Base-by-base conservation (phyloP, 176 grass and related monocot species). In the Coix lacrymajobi region DNA sequence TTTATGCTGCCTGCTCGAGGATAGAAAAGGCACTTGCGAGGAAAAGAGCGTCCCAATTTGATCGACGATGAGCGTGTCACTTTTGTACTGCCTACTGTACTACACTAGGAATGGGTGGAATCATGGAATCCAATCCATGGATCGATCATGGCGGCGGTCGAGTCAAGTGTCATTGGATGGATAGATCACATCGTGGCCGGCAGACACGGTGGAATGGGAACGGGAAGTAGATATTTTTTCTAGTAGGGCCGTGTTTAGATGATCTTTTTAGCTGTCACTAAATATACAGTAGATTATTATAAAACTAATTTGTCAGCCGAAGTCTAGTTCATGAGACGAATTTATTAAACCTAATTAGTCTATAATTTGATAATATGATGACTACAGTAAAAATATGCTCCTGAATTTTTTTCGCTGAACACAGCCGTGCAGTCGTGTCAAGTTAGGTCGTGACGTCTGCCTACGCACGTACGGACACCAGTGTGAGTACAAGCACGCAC, bases 381-480 rank as follows among this genome's bases (percentile, higher is more conserved):
- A n/a, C n/a, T n/a, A n/a, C n/a, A n/a, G n/a, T n/a, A n/a, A n/a
- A n/a, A n/a, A n/a, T n/a, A n/a, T n/a, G n/a, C n/a, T n/a, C n/a
- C n/a, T n/a, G n/a, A n/a, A n/a, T n/a, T n/a, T n/a, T n/a, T n/a
- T n/a, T n/a, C n/a, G n/a, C n/a, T n/a, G n/a, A n/a, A n/a, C n/a
- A n/a, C n/a, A n/a, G n/a, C n/a, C n/a, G n/a, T n/a, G n/a, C n/a
- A n/a, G n/a, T n/a, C n/a, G n/a, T n/a, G n/a, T n/a, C n/a, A n/a
- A n/a, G 60, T 65, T 83, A 83, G 71, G 71, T 37, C 57, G 41
- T 39, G 81, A 76, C 36, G 81, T 75, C 13, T 1, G 41, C 71
- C 20, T 5, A 36, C 70, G n/a, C 58, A 3, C 31, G 81, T 39
- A 84, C 60, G 81, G 61, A 75, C 60, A 2, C 17, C 1, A 2